A percentile compares a stretch with the other conserved stretches of the same genome.
Evolutionary conservation across 108 stramenopile species (phyloP).

Genomic region (Fragilariopsis cylindrus): DNA sequence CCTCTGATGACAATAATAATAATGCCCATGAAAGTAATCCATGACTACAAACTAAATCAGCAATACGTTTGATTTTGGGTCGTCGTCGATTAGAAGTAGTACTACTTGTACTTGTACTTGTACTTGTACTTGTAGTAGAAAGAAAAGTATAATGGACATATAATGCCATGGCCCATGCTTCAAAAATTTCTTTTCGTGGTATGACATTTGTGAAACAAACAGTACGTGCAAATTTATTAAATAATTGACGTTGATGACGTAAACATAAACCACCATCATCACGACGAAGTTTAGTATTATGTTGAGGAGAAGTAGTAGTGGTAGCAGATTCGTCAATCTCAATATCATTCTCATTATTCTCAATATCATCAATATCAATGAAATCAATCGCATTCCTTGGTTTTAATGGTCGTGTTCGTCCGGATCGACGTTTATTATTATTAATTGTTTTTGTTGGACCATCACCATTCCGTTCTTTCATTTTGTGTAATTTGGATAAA

Average conservation of each 20-base stretch:
- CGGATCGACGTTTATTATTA: not conserved
- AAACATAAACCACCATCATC: not conserved
- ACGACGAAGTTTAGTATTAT: not conserved
- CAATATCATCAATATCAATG: not conserved
- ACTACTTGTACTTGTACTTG: not conserved
- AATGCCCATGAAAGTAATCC: constrained; percentile 67
- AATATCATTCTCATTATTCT: not conserved
- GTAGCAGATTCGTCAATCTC: not conserved
- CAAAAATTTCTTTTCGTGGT: constrained; percentile 70
- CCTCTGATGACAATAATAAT: constrained; percentile 37
- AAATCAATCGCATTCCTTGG: not conserved
- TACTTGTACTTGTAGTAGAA: not conserved
- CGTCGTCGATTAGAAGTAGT: not conserved
- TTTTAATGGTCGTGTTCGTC: not conserved
- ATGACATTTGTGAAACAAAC: constrained; percentile 49
- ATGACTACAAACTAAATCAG: constrained; percentile 65
- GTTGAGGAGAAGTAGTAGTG: not conserved
- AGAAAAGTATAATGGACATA: constrained; percentile 53
- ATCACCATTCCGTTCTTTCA: not conserved
- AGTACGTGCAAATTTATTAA: constrained; percentile 55
- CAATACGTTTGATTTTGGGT: constrained; percentile 27
- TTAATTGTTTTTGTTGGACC: not conserved
- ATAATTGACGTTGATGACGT: constrained; percentile 26
- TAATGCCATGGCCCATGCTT: constrained; percentile 66
- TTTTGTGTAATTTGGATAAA: not conserved